Percentiles rank a stretch among this genome's conserved stretches.
phyloP scores from a whole-genome alignment of 441 rosid species.

The Lagerstroemia fauriei region DNA sequence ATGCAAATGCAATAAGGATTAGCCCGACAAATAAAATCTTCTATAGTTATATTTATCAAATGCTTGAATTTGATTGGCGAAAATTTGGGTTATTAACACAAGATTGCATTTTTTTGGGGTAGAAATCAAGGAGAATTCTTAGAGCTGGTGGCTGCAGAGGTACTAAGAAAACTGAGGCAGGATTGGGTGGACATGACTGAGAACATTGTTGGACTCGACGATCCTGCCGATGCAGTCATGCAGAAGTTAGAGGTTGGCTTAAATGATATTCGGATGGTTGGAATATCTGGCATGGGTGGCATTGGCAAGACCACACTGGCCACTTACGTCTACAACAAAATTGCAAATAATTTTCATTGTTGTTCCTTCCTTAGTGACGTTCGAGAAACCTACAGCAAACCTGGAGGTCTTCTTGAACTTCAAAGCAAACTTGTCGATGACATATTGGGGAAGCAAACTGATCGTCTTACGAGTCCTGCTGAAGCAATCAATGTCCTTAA shows the following conservation, averaged over 20 bases:
- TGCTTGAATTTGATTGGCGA: no score
- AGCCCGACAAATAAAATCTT: no score
- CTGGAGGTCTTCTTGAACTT: neutral
- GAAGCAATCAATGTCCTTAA: neutral
- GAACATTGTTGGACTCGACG: neutral
- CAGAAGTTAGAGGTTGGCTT: neutral
- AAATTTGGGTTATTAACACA: no score
- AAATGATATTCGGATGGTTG: neutral
- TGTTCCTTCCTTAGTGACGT: neutral
- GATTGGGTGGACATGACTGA: neutral
- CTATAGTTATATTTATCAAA: no score
- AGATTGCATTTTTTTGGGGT: neutral
- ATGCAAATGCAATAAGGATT: no score
- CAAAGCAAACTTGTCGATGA: neutral
- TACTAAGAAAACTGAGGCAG: neutral
- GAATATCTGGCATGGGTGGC: neutral
- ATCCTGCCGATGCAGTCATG: neutral
- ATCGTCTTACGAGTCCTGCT: neutral
- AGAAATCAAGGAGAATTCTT: neutral
- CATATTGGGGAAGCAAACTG: neutral
- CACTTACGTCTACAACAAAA: neutral
- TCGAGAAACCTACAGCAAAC: neutral
- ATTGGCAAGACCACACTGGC: conserved; percentile 4
- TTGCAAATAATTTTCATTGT: neutral
- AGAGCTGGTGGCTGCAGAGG: neutral